Percentiles rank a stretch among this genome's conserved stretches.
Conservation (phyloP, 345 rosid species). For the Dipteronia sinensis region DNA sequence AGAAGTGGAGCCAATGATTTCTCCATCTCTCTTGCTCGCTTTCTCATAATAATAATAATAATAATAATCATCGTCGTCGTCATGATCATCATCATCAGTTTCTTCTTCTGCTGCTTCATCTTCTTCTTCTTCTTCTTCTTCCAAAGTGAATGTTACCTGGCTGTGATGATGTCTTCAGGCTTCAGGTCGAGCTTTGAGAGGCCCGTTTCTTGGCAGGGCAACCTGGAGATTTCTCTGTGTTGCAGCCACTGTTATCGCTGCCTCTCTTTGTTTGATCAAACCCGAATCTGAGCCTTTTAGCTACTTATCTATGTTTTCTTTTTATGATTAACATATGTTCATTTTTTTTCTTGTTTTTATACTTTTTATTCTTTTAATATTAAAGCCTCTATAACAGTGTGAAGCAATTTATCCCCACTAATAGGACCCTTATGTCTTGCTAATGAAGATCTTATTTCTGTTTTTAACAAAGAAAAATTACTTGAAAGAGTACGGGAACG, state of each 20-base stretch:
- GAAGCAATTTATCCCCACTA: no score
- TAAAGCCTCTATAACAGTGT: no score
- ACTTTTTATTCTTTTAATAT: no score
- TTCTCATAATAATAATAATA: not conserved
- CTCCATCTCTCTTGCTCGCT: not conserved
- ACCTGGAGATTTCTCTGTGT: not conserved
- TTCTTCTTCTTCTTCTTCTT: conserved; percentile 1
- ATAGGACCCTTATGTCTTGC: not conserved
- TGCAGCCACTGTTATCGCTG: not conserved
- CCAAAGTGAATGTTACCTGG: not conserved
- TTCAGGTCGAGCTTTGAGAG: not conserved
- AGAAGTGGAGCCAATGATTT: not conserved
- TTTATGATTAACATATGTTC: no score
- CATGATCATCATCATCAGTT: not conserved
- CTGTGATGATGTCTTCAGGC: conserved; percentile 14
- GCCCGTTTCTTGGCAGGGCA: conserved; percentile 5
- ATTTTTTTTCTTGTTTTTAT: no score
- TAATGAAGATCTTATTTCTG: not conserved
- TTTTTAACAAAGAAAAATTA: no score
- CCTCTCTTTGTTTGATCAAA: conserved; percentile 1
- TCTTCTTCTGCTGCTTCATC: not conserved
- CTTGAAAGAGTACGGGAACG: no score
- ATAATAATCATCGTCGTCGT: not conserved
- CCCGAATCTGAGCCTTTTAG: not conserved
- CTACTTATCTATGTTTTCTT: no score